These are phyloP conservation scores for Saturnispora diversa DNA, from an alignment of 805 yeast species.

Conservation along the genomic window DNA sequence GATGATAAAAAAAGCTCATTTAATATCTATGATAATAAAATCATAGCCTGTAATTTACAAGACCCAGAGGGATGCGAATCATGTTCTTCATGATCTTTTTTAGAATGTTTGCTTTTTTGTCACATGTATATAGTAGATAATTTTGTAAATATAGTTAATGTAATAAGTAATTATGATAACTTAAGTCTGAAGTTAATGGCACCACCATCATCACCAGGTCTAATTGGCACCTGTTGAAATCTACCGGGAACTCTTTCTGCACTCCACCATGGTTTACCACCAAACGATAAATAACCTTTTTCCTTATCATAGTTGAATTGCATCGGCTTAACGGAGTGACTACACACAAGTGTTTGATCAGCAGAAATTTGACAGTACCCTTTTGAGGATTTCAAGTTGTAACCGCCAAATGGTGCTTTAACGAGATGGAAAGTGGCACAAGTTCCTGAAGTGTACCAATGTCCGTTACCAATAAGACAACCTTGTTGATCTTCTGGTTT, in stretches of 20 bases:
- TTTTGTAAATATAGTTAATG: not conserved
- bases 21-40: slow-evolving; percentile 17
- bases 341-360: slow-evolving; percentile 26
- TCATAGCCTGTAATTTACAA: slow-evolving; percentile 17
- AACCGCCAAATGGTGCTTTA: slow-evolving; percentile 65
- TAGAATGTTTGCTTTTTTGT: too few species aligned
- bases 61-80: slow-evolving; percentile 33
- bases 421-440: slow-evolving; percentile 68
- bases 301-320: slow-evolving; percentile 52
- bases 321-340: slow-evolving; percentile 31
- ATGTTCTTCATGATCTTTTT: slow-evolving; percentile 30
- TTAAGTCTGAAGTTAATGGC: slow-evolving; percentile 14
- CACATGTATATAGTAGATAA: slow-evolving; percentile 5
- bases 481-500: slow-evolving; percentile 49
- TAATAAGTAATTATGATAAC: too few species aligned
- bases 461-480: slow-evolving; percentile 78
- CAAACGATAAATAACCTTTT: slow-evolving; percentile 44
- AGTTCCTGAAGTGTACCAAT: slow-evolving; percentile 74
- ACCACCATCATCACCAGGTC: slow-evolving; percentile 36
- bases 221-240: slow-evolving; percentile 41
- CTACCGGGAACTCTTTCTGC: slow-evolving; percentile 38
- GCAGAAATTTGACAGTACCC: slow-evolving; percentile 60
- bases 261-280: slow-evolving; percentile 58
- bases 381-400: slow-evolving; percentile 54
- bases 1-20: too few species aligned